Conservation (phyloP, 73 alveolate species). For the Paramecium octaurelia region DNA sequence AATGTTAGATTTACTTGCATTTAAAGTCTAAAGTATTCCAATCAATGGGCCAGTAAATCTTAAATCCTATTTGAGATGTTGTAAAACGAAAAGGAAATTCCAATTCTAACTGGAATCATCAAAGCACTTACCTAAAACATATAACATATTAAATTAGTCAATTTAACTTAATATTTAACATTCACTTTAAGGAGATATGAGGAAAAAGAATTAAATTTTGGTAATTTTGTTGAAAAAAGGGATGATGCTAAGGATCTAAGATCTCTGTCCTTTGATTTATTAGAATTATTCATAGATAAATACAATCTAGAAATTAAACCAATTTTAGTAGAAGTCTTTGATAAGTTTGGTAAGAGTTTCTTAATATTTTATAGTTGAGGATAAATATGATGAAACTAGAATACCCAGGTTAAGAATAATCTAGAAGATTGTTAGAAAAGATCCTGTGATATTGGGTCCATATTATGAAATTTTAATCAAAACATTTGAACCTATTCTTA, state of each 20-base stretch:
- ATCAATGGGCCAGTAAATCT: background rate
- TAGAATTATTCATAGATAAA: background rate
- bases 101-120: background rate
- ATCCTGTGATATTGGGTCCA: background rate
- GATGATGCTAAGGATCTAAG: slow-evolving; percentile 50
- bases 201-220: slow-evolving; percentile 43
- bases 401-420: background rate
- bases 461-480: background rate
- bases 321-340: background rate
- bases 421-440: background rate
- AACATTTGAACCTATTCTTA: background rate
- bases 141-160: background rate
- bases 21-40: background rate
- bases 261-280: slow-evolving; percentile 25
- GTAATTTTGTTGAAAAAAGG: slow-evolving; percentile 23
- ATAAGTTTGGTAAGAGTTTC: background rate
- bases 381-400: slow-evolving; percentile 33
- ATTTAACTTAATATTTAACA: background rate
- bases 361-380: background rate
- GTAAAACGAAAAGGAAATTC: background rate
- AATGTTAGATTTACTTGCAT: background rate
- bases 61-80: background rate
- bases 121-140: background rate
- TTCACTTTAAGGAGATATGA: background rate
- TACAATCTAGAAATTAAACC: background rate